Evolutionary conservation across 805 yeast genomes (phyloP).

Genomic region (Candida silvicultrix): DNA sequence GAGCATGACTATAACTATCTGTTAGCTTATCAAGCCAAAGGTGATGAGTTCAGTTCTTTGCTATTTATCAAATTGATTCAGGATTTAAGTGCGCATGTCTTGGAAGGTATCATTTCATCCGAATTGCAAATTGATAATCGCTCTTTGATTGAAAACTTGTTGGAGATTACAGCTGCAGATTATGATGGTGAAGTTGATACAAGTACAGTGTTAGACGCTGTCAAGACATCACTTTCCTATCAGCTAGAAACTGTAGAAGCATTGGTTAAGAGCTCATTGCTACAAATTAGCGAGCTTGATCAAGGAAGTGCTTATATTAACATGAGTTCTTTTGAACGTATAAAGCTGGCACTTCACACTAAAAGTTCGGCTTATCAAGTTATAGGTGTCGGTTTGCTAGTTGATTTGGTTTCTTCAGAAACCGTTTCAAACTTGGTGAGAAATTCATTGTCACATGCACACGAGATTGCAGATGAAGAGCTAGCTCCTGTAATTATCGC

Average conservation of each 20-base stretch:
- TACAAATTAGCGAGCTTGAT: conserved; percentile 33
- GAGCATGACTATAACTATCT: conserved; percentile 23
- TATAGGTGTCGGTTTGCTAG: conserved; percentile 48
- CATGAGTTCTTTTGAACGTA: conserved; percentile 40
- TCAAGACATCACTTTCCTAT: conserved; percentile 13
- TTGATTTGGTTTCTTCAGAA: conserved; percentile 38
- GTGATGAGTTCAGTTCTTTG: conserved; percentile 29
- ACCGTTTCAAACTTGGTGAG: conserved; percentile 40
- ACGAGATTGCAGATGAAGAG: conserved; percentile 44
- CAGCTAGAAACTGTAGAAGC: conserved; percentile 6
- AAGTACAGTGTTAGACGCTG: conserved; percentile 11
- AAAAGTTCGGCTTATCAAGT: conserved; percentile 53
- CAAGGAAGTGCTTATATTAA: conserved; percentile 52
- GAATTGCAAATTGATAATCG: conserved; percentile 1
- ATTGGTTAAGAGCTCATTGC: conserved; percentile 14
- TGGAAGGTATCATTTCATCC: conserved; percentile 5
- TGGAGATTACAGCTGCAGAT: conserved; percentile 23
- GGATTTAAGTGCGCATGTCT: conserved; percentile 10
- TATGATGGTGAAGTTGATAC: conserved; percentile 22
- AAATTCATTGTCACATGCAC: conserved; percentile 44
- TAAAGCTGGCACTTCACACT: conserved; percentile 45
- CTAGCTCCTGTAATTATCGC: conserved; percentile 47
- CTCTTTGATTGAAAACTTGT: conserved; percentile 24
- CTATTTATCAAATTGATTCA: conserved; percentile 25
- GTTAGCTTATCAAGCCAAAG: conserved; percentile 27